Evolutionary conservation across 2,329 filamentous ascomycete species (phyloP).

Genomic region (Microcyclospora pomicola): DNA sequence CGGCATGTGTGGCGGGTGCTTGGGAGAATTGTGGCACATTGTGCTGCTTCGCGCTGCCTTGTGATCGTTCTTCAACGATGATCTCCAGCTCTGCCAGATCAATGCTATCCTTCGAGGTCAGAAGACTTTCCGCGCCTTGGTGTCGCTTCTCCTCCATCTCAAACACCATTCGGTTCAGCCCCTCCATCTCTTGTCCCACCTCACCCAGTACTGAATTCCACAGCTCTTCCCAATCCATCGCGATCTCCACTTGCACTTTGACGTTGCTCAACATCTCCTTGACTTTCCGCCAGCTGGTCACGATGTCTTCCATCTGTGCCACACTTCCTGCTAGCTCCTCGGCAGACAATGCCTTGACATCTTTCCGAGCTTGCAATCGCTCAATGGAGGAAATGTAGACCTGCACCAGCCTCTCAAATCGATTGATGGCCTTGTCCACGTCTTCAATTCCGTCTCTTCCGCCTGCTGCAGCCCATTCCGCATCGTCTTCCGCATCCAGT

Average conservation of each 20-base stretch:
- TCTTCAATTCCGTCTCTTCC: slow-evolving; percentile 66
- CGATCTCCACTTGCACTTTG: slow-evolving; percentile 84
- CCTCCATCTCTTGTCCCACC: slow-evolving; percentile 78
- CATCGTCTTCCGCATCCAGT: slow-evolving; percentile 88
- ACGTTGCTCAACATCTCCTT: slow-evolving; percentile 62
- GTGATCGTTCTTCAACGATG: slow-evolving; percentile 70
- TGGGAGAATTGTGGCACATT: slow-evolving; percentile 48
- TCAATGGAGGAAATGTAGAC: slow-evolving; percentile 94
- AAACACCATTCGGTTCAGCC: slow-evolving; percentile 68
- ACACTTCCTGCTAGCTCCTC: slow-evolving; percentile 64
- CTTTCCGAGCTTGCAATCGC: slow-evolving; percentile 63
- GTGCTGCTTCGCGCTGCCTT: slow-evolving; percentile 37
- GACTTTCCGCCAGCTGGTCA: slow-evolving; percentile 73
- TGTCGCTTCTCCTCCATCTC: slow-evolving; percentile 97
- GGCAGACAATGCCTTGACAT: slow-evolving; percentile 57
- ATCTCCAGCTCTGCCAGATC: slow-evolving; percentile 86
- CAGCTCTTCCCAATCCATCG: slow-evolving; percentile 97
- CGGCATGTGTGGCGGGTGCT: slow-evolving; percentile 32
- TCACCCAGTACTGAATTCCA: slow-evolving; percentile 91
- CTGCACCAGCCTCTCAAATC: slow-evolving; percentile 80
- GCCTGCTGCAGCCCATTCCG: slow-evolving; percentile 87
- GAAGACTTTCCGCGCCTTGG: slow-evolving; percentile 55
- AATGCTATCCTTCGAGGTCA: slow-evolving; percentile 37
- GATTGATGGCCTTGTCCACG: slow-evolving; percentile 55
- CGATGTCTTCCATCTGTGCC: slow-evolving; percentile 75